Conservation (phyloP, 148 eudicot genomes). For the Bassia scoparia region DNA sequence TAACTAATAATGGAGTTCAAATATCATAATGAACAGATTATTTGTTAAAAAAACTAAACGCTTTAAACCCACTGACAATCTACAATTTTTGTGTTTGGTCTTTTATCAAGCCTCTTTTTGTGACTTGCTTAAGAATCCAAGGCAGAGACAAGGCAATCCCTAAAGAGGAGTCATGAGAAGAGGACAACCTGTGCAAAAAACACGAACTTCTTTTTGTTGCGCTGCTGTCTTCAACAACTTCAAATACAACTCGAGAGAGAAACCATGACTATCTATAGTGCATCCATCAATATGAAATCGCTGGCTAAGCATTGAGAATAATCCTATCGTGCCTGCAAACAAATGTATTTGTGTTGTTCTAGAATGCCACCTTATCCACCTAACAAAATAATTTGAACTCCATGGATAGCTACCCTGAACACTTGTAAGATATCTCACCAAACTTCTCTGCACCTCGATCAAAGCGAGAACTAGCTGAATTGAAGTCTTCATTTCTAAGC, state of each 20-base stretch:
- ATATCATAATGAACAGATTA: not conserved
- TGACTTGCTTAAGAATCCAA: not conserved
- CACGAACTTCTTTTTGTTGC: conserved; percentile 68
- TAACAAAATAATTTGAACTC: conserved; percentile 3
- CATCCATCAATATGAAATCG: conserved; percentile 95
- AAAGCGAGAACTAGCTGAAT: conserved; percentile 94
- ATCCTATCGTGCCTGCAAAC: conserved; percentile 77
- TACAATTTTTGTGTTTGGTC: not conserved
- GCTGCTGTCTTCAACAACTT: conserved; percentile 86
- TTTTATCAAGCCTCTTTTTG: not conserved
- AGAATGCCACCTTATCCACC: not conserved
- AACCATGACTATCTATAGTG: conserved; percentile 92
- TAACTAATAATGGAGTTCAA: no score
- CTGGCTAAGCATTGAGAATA: conserved; percentile 91
- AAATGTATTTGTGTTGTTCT: conserved; percentile 3
- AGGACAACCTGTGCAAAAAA: conserved; percentile 75
- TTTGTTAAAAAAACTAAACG: not conserved
- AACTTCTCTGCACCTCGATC: conserved; percentile 97
- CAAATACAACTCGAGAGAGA: conserved; percentile 87
- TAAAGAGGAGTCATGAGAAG: not conserved
- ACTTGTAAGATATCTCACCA: conserved; percentile 94
- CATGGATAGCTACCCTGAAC: conserved; percentile 34
- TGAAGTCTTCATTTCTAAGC: conserved; percentile 94
- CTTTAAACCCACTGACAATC: not conserved
- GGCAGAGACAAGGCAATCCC: not conserved